phyloP scores from a whole-genome alignment of 139 green algal species.

The Chlorella sp. region DNA sequence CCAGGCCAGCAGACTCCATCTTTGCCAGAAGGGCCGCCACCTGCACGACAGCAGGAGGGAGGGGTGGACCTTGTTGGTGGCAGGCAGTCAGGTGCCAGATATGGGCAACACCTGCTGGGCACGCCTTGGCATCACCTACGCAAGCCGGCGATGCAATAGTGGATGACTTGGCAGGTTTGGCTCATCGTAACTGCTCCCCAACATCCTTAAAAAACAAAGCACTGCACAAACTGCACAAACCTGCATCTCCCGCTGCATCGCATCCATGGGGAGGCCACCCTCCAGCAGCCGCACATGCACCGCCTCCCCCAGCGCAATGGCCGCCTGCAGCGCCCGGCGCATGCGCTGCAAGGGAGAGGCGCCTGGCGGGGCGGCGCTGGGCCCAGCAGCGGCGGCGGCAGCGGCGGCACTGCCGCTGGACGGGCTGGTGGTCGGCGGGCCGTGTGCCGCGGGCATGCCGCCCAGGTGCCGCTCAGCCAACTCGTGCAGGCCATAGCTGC shows the following conservation, averaged over 20 bases:
- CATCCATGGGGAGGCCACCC: neutral
- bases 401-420: neutral
- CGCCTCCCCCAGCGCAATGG: slow-evolving; percentile 7
- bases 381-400: neutral
- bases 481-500: slow-evolving; percentile 37
- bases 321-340: slow-evolving; percentile 17
- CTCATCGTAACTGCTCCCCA: too few relatives aligned
- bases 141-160: too few relatives aligned
- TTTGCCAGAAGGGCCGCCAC: slow-evolving; percentile 45
- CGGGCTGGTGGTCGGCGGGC: neutral
- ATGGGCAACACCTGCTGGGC: too few relatives aligned
- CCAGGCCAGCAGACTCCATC: slow-evolving; percentile 50
- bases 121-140: too few relatives aligned
- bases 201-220: too few relatives aligned
- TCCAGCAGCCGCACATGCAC: slow-evolving; percentile 5
- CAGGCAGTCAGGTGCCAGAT: too few relatives aligned
- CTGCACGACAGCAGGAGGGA: slow-evolving; percentile 13
- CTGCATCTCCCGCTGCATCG: slow-evolving; percentile 47
- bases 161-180: too few relatives aligned
- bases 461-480: slow-evolving; percentile 15
- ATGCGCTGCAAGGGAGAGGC: slow-evolving; percentile 39
- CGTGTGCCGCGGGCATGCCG: neutral
- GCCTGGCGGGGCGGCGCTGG: neutral
- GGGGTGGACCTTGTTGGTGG: too few relatives aligned
- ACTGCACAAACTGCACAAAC: too few relatives aligned